Base-by-base conservation (phyloP, 2,329 filamentous ascomycete species). In the Cercospora berteroae region DNA sequence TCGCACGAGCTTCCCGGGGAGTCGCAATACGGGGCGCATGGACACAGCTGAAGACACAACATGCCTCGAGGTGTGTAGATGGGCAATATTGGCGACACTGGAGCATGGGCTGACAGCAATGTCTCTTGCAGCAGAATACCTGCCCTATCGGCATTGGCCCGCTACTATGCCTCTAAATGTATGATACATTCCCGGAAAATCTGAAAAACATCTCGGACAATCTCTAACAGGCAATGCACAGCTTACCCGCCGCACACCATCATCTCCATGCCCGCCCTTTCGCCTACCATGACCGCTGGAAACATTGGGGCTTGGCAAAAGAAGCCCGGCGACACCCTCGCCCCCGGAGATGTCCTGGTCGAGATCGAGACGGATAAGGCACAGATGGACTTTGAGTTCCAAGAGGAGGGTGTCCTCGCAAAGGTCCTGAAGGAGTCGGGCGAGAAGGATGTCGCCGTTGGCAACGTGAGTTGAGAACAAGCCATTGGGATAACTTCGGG, bases 351-450 rank as follows among this genome's bases (percentile, higher is more conserved):
- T 80, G 95, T 99, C 57, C 84, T 99, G 74, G 74, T 78, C 55
- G 76, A 78, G 74, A 97, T 98, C 77, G 95, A 99, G 87, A 99
- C 95, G 76, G 95, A 99, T 83, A 99, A 99, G 87, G 95, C 95
- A 72, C 95, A 98, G 85, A 99, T 99, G 95, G 95, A 99, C 85
- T 98, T 99, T 80, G 95, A 99, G 83, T 98, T 96, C 83, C 95
- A 99, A 83, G 95, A 99, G 78, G 95, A 98, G 80, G 95, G 94
- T 85, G 87, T 96, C 69, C 86, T 99, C 74, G 94, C 95, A 77
- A 97, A 97, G 87, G 87, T 98, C 71, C 85, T 99, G 78, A 95
- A 93, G 84, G 91, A 97, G 56, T 90, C 90, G 68, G 96, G 96
- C 73, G 90, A 90, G 81, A 99, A 98, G 86, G 95, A 99, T 80